A percentile compares a stretch with the other conserved stretches of the same genome.
These are phyloP conservation scores for Backusella tuberculispora DNA, from an alignment of 192 early-diverging fungal genomes.

Conservation along the genomic window DNA sequence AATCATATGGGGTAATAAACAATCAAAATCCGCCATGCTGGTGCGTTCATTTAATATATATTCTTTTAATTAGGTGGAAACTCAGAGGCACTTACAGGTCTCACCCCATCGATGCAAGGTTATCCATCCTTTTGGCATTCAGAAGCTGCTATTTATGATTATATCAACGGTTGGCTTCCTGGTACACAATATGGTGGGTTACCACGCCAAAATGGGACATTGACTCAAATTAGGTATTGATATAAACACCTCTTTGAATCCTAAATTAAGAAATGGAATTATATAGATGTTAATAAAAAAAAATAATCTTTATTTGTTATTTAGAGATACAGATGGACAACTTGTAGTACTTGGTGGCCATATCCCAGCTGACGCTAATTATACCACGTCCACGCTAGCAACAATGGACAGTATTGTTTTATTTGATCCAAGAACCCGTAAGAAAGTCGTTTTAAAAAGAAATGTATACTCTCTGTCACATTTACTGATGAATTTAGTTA, in stretches of 20 bases:
- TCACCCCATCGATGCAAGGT: neutral
- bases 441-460: neutral
- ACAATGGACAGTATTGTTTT: constrained; percentile 10
- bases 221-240: constrained; percentile 25
- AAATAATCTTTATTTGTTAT: neutral
- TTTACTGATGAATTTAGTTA: neutral
- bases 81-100: constrained; percentile 14
- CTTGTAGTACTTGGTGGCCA: constrained; percentile 14
- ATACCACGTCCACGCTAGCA: neutral
- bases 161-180: constrained; percentile 15
- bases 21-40: neutral
- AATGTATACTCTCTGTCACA: neutral
- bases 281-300: neutral
- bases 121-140: constrained; percentile 14
- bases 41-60: neutral
- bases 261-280: neutral
- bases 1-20: constrained; percentile 13
- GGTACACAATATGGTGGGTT: constrained; percentile 13
- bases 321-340: constrained; percentile 17
- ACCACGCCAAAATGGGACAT: constrained; percentile 4
- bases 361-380: neutral
- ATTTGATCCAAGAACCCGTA: constrained; percentile 22
- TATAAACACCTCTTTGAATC: too few relatives aligned
- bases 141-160: constrained; percentile 14
- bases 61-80: constrained; percentile 7